phyloP scores from a whole-genome alignment of 2,329 filamentous ascomycete genomes.

The Xylaria digitata region DNA sequence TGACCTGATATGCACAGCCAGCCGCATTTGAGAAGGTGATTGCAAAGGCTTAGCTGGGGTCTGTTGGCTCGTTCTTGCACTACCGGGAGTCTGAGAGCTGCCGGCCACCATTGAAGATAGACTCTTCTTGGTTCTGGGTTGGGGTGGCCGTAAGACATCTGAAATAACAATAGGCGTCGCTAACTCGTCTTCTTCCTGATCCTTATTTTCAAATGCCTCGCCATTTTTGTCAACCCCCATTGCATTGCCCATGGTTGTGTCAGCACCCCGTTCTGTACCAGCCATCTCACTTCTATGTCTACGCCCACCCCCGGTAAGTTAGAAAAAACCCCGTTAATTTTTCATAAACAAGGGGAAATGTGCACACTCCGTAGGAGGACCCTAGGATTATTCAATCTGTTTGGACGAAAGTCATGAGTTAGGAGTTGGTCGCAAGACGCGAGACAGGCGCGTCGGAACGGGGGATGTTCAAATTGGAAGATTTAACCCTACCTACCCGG shows the following conservation, averaged over 20 bases:
- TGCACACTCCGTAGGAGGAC: background rate
- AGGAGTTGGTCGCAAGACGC: slow-evolving; percentile 18
- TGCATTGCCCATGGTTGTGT: slow-evolving; percentile 15
- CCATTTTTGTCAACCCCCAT: background rate
- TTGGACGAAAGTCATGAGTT: background rate
- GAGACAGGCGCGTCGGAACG: slow-evolving; percentile 30
- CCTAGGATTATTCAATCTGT: background rate
- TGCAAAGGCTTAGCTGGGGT: slow-evolving; percentile 17
- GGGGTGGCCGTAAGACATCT: slow-evolving; percentile 30
- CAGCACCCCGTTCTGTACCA: slow-evolving; percentile 5
- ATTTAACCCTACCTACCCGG: background rate
- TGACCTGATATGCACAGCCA: slow-evolving; percentile 47
- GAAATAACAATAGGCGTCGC: slow-evolving; percentile 31
- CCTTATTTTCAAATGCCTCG: background rate
- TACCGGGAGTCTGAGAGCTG: slow-evolving; percentile 22
- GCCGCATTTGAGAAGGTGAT: slow-evolving; percentile 30
- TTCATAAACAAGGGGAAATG: background rate
- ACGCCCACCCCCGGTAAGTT: background rate
- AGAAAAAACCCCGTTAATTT: background rate
- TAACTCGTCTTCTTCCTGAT: slow-evolving; percentile 30
- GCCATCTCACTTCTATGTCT: slow-evolving; percentile 23
- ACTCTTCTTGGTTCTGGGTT: slow-evolving; percentile 8
- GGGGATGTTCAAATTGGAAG: slow-evolving; percentile 13
- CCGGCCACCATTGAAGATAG: slow-evolving; percentile 16
- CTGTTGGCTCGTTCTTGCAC: slow-evolving; percentile 19